Base-by-base conservation (phyloP, 257 asterid species). In the Gardenia jasminoides region DNA sequence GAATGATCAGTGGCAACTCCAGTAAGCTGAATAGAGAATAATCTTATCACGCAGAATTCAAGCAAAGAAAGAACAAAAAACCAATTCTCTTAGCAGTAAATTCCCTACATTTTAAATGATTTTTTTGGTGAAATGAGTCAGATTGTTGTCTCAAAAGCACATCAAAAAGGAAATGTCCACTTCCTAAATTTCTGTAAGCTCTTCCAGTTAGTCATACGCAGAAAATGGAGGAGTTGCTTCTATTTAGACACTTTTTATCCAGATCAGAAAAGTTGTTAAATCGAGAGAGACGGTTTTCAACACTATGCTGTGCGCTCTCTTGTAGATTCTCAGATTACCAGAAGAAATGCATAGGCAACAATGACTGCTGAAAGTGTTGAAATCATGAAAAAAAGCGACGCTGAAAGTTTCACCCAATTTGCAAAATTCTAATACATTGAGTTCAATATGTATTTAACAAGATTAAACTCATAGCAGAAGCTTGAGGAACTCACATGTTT, bases 401-500 rank as follows among this genome's bases (percentile, higher is more conserved):
- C 48, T 33, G 46, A 66, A 30, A 48, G 44, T 48, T 47, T 66
- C 72, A 65, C 52, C 16, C 48, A 52, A 67, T 11, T 9, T 15
- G 62, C 19, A 30, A 36, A 20, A 12, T 50, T 50, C 20, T 2
- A 7, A 2, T 41, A 47, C 8, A 39, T 26, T 19, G 24, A 16
- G 12, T 67, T 30, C 30, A 43, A 64, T 4, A 77, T 36, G 15
- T 28, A 66, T 22, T n/a, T 7, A 68, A n/a, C 36, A n/a, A 28
- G 3, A 70, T 48, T 28, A 69, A 84, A 67, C 26, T 78, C n/a
- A 68, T 36, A 78, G 43, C 50, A 68, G 19, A 41, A 30, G 66
- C 81, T 75, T 69, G 16, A 50, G 81, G 76, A 83, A 82, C 95
- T 90, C 85, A 94, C 98, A 64, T 90, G 98, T 83, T 94, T 94